Evolutionary conservation across 176 grass and related monocot species (phyloP), one percentile per base, ranked within the genome.

Genomic region (Carex pumila): DNA sequence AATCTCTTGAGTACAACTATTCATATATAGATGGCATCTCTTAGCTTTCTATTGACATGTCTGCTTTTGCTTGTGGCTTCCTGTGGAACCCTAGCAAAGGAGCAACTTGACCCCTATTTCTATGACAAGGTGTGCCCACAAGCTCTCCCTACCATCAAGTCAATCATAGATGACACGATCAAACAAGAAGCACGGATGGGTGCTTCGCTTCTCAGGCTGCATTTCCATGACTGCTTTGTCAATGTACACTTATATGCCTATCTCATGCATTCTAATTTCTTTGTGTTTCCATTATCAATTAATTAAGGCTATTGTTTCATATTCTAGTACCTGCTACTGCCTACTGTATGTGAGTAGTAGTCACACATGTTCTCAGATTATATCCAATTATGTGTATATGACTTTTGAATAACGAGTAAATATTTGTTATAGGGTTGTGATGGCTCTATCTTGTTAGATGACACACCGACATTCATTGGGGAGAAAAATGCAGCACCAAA

Each of bases 181-280:
- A 84, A 87, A 2, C 85, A 29, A 65, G 90, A 97, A 54, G 85
- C 87, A 1, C 87, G 92, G 65, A 91, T 94, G 92, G 94, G 94
- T 12, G 94, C 90, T 22, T 97, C 92, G 7, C 90, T 97, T 50
- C 89, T 97, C 49, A 90, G 92, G 53, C 2, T 97, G 29, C 94
- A 92, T 85, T 97, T 97, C 83, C 94, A 97, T 86, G 91, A 97
- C 85, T 97, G 91, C 83, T 97, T 94, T 82, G 91, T 90, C 82
- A 89, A 92, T 18, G 91, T 94, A 87, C 50, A 6, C 18, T 13
- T 2, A 6, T 0, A 41, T 30, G 12, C n/a, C 19, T 47, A 67
- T 5, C 57, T 64, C 7, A 30, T 72, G 2, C 47, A 50, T 10
- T 50, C 1, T 12, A 50, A 11, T 50, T 50, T 50, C 47, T 47